Percentiles rank a stretch among this genome's conserved stretches.
Evolutionary conservation across 768 basidiomycete species (phyloP).

Genomic region (Russula griseocarnosa): DNA sequence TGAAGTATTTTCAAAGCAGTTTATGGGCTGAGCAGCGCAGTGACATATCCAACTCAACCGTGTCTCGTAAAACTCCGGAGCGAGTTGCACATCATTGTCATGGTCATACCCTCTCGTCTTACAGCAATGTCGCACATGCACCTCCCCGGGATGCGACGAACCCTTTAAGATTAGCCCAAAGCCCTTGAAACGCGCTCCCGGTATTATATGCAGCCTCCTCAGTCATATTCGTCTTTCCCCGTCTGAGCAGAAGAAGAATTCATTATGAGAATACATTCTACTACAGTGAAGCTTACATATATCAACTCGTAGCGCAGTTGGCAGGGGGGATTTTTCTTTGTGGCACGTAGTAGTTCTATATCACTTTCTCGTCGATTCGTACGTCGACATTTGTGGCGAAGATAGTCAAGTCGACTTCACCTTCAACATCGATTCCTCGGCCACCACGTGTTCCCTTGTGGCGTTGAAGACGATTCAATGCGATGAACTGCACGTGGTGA

Average conservation of each 20-base stretch:
- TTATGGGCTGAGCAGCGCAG: too few species aligned
- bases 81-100: too few species aligned
- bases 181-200: conserved; percentile 81
- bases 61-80: too few species aligned
- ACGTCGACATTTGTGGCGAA: conserved; percentile 66
- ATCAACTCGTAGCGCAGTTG: conserved; percentile 78
- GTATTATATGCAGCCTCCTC: conserved; percentile 52
- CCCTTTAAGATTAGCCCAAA: conserved; percentile 85
- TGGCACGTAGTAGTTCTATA: conserved; percentile 80
- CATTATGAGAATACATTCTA: conserved; percentile 5
- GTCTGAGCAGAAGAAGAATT: conserved; percentile 47
- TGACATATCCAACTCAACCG: too few species aligned
- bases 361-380: conserved; percentile 61
- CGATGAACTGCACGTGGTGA: too few species aligned
- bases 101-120: too few species aligned
- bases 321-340: conserved; percentile 88
- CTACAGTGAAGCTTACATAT: conserved; percentile 50
- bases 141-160: conserved; percentile 44
- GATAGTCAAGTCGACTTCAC: too few species aligned
- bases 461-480: too few species aligned
- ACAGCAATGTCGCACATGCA: too few species aligned
- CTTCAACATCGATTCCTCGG: too few species aligned
- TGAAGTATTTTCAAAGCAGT: too few species aligned
- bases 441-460: too few species aligned
- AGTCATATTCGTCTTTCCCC: conserved; percentile 75